Evolutionary conservation across 768 basidiomycete genomes (phyloP).

Genomic region (Scleroderma bovista): DNA sequence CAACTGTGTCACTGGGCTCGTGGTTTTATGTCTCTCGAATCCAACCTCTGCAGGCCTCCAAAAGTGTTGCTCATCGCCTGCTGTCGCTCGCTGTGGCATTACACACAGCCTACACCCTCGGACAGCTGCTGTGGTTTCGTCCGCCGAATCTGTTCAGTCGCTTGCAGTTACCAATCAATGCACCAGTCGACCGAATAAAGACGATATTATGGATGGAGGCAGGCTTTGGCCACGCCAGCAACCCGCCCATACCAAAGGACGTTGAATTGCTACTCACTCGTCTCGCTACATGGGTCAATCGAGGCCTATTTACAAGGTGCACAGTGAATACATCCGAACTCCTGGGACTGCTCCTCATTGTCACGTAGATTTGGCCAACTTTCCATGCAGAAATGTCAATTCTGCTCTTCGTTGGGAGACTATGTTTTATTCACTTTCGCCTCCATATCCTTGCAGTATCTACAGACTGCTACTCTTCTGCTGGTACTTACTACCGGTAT

Average conservation of each 20-base stretch:
- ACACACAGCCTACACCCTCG: slow-evolving; percentile 15
- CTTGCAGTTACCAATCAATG: slow-evolving; percentile 50
- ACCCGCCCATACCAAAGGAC: slow-evolving; percentile 33
- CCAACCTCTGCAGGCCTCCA: slow-evolving; percentile 3
- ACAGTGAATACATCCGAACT: slow-evolving; percentile 5
- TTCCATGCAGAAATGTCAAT: slow-evolving; percentile 56
- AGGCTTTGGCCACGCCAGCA: slow-evolving; percentile 22
- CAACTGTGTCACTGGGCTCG: background rate
- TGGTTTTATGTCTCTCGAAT: slow-evolving; percentile 11
- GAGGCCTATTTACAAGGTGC: slow-evolving; percentile 56
- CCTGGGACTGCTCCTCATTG: slow-evolving; percentile 1
- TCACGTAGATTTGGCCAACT: slow-evolving; percentile 59
- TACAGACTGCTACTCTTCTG: slow-evolving; percentile 50
- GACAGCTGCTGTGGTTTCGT: slow-evolving; percentile 18
- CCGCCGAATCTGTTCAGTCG: slow-evolving; percentile 60
- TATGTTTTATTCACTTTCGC: slow-evolving; percentile 57
- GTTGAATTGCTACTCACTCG: slow-evolving; percentile 50
- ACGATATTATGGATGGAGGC: slow-evolving; percentile 39
- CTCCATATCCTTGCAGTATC: slow-evolving; percentile 49
- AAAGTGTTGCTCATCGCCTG: background rate
- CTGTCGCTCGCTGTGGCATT: slow-evolving; percentile 9
- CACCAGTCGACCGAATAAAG: slow-evolving; percentile 48
- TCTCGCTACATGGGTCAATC: slow-evolving; percentile 51
- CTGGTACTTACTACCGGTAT: slow-evolving; percentile 37
- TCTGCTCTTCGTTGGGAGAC: slow-evolving; percentile 57